Percentiles rank a stretch among this genome's conserved stretches.
These are phyloP conservation scores for Coemansia sp. DNA, from an alignment of 192 early-diverging fungal genomes.

Conservation along the genomic window DNA sequence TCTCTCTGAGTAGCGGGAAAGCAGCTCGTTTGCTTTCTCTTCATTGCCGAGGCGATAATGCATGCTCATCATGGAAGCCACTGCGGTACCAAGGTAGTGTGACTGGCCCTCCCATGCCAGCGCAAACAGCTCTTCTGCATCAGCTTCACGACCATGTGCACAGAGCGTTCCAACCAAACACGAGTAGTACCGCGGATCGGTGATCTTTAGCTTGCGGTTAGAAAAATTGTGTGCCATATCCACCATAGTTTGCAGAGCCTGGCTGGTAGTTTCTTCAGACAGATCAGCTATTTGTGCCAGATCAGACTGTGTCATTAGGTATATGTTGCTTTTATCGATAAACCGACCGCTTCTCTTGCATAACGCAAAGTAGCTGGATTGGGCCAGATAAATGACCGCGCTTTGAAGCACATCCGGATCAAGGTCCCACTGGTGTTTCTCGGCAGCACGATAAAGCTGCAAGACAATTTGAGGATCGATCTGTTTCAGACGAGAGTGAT, in stretches of 20 bases:
- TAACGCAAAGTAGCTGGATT: conserved; percentile 9
- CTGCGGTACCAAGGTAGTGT: conserved; percentile 14
- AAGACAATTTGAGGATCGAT: conserved; percentile 16
- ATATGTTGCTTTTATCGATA: conserved; percentile 1
- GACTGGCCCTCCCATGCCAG: conserved; percentile 1
- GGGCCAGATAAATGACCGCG: conserved; percentile 24
- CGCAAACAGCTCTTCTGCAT: conserved; percentile 27
- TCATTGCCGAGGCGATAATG: conserved; percentile 22
- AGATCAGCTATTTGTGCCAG: not conserved
- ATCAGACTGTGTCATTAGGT: not conserved
- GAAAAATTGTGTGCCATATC: conserved; percentile 10
- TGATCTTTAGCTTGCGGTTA: not conserved
- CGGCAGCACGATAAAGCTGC: conserved; percentile 13
- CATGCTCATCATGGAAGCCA: conserved; percentile 33
- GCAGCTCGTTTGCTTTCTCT: conserved; percentile 14
- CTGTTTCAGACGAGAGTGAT: not conserved
- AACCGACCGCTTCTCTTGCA: not conserved
- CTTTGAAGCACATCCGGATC: conserved; percentile 13
- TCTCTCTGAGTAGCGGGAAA: conserved; percentile 5
- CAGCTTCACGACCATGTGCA: conserved; percentile 14
- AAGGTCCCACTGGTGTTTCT: conserved; percentile 19
- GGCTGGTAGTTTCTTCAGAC: not conserved
- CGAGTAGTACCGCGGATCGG: not conserved
- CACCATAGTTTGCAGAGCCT: conserved; percentile 8
- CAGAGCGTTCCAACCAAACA: conserved; percentile 19